Percentiles rank a stretch among this genome's conserved stretches.
Evolutionary conservation across 345 rosid species (phyloP).

Genomic region (Ceriops zippeliana): DNA sequence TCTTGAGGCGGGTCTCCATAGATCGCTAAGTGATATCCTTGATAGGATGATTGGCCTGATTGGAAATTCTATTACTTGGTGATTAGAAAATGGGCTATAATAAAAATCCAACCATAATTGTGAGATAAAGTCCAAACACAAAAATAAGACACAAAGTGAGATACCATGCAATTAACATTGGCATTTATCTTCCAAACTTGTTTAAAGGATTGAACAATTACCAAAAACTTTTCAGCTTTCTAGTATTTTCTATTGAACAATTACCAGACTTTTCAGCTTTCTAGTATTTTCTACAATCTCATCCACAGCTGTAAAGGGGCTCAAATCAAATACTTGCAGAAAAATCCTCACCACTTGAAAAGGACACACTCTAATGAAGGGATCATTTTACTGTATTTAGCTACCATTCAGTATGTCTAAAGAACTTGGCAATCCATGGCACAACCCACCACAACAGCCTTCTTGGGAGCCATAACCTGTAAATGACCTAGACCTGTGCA

Average conservation of each 20-base stretch:
- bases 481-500: not conserved
- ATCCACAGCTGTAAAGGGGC: too few relatives aligned
- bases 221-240: not conserved
- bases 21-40: constrained; percentile 85
- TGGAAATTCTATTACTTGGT: constrained; percentile 22
- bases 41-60: constrained; percentile 79
- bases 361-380: not conserved
- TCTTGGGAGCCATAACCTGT: not conserved
- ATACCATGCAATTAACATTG: not conserved
- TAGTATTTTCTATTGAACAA: not conserved
- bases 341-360: not conserved
- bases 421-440: not conserved
- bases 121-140: constrained; percentile 4
- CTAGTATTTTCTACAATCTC: too few relatives aligned
- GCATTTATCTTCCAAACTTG: constrained; percentile 1
- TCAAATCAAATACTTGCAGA: not conserved
- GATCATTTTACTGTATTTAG: not conserved
- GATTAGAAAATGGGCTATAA: constrained; percentile 7
- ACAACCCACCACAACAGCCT: not conserved
- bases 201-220: not conserved
- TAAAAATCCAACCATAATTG: constrained; percentile 4
- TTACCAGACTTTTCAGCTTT: not conserved
- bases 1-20: constrained; percentile 87
- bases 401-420: not conserved
- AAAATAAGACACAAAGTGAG: not conserved